Conservation (phyloP, 2,329 filamentous ascomycete species). For the Aspergillus sp. region DNA sequence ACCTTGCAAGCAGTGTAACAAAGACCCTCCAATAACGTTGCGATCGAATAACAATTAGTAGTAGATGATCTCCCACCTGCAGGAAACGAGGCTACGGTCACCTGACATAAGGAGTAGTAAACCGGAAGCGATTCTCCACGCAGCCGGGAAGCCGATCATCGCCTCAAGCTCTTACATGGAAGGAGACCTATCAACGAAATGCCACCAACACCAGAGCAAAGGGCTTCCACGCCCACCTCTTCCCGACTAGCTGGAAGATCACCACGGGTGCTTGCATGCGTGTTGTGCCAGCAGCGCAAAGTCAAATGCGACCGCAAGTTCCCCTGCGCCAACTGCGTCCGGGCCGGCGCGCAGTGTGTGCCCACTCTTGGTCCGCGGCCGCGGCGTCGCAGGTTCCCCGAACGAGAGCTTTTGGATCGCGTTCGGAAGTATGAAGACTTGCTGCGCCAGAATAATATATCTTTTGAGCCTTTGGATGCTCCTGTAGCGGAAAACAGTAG, state of each 20-base stretch:
- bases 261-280: conserved; percentile 52
- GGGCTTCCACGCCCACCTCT: neutral
- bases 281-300: conserved; percentile 75
- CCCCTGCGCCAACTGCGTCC: conserved; percentile 70
- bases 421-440: conserved; percentile 68
- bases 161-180: too few species aligned
- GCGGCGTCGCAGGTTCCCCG: conserved; percentile 65
- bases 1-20: too few species aligned
- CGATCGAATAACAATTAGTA: too few species aligned
- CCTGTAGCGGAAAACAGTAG: neutral
- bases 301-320: conserved; percentile 73
- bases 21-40: too few species aligned
- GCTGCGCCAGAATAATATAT: conserved; percentile 65
- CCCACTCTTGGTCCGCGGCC: conserved; percentile 50
- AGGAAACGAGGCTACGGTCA: too few species aligned
- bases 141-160: too few species aligned
- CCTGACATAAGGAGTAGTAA: too few species aligned
- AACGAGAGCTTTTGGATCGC: conserved; percentile 70
- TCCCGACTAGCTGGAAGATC: neutral
- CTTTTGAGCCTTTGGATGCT: conserved; percentile 65
- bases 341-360: conserved; percentile 59
- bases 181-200: neutral
- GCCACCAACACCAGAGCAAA: neutral
- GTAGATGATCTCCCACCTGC: too few species aligned
- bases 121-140: too few species aligned